phyloP scores from a whole-genome alignment of 495 filamentous ascomycete species.

The Bathelium albidoporum region DNA sequence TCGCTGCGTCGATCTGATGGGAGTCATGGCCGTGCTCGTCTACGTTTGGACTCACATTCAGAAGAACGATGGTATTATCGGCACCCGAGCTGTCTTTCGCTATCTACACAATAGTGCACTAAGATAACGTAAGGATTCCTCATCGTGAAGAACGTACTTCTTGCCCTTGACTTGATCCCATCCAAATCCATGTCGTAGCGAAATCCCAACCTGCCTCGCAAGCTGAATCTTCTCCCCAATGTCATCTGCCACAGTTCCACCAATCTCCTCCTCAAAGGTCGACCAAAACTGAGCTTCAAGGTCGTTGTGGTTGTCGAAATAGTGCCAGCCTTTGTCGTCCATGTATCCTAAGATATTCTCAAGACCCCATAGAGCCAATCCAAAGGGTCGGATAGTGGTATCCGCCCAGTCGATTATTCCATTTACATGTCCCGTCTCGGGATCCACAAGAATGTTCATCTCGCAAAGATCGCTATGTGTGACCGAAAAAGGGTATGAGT shows the following conservation, averaged over 20 bases:
- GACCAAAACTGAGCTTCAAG: slow-evolving; percentile 17
- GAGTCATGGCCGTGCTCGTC: not conserved
- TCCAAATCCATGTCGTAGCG: not conserved
- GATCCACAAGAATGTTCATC: slow-evolving; percentile 38
- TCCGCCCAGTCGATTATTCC: slow-evolving; percentile 41
- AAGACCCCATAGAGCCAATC: slow-evolving; percentile 35
- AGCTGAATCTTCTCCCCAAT: not conserved
- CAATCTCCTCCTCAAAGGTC: slow-evolving; percentile 12
- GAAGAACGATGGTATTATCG: not conserved
- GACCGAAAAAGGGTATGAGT: slow-evolving; percentile 12
- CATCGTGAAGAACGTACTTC: not conserved
- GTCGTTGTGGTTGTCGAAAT: slow-evolving; percentile 21
- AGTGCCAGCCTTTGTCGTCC: slow-evolving; percentile 33
- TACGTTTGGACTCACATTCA: not conserved
- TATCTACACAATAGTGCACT: not conserved
- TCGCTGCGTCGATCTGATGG: no score
- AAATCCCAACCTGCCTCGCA: not conserved
- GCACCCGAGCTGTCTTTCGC: not conserved
- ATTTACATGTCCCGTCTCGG: slow-evolving; percentile 32
- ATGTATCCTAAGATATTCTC: slow-evolving; percentile 34
- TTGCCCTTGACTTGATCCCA: not conserved
- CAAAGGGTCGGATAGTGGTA: slow-evolving; percentile 36
- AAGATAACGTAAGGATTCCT: not conserved
- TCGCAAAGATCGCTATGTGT: slow-evolving; percentile 38
- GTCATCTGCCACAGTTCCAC: not conserved